phyloP scores from a whole-genome alignment of 208 protist species.

The Acanthamoeba culbertsoni region DNA sequence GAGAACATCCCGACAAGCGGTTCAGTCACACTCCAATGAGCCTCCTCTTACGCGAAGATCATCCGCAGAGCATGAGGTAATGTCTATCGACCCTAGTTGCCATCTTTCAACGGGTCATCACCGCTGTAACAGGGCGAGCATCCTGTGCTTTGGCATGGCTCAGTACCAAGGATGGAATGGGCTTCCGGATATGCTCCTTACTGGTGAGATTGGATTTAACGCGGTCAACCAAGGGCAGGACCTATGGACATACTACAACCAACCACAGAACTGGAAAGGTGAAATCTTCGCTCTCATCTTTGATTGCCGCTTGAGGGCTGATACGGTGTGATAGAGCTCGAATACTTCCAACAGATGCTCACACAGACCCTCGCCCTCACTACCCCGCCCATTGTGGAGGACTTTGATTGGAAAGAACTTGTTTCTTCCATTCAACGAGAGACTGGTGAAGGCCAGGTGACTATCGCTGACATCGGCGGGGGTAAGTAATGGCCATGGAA shows the following conservation, averaged over 20 bases:
- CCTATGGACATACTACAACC: conserved; percentile 27
- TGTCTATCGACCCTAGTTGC: neutral
- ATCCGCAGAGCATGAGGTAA: neutral
- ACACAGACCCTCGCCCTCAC: neutral
- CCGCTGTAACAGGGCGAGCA: neutral
- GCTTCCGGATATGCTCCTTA: neutral
- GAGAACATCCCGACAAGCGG: neutral
- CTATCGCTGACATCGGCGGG: conserved; percentile 22
- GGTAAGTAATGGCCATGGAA: neutral
- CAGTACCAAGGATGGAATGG: conserved; percentile 34
- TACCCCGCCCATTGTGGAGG: neutral
- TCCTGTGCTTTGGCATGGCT: neutral
- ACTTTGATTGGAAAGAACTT: conserved; percentile 10
- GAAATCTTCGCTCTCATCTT: neutral
- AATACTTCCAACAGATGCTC: neutral
- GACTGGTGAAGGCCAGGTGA: neutral
- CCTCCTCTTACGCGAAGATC: neutral
- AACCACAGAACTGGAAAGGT: neutral
- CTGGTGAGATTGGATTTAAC: neutral
- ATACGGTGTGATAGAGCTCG: neutral
- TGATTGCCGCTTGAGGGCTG: neutral
- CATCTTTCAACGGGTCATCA: neutral
- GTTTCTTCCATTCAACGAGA: neutral
- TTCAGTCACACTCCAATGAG: neutral
- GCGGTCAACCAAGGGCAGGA: neutral